Percentiles rank a stretch among this genome's conserved stretches.
These are phyloP conservation scores for Raphidocelis subcapitata DNA, from an alignment of 139 green algal species.

Conservation along the genomic window DNA sequence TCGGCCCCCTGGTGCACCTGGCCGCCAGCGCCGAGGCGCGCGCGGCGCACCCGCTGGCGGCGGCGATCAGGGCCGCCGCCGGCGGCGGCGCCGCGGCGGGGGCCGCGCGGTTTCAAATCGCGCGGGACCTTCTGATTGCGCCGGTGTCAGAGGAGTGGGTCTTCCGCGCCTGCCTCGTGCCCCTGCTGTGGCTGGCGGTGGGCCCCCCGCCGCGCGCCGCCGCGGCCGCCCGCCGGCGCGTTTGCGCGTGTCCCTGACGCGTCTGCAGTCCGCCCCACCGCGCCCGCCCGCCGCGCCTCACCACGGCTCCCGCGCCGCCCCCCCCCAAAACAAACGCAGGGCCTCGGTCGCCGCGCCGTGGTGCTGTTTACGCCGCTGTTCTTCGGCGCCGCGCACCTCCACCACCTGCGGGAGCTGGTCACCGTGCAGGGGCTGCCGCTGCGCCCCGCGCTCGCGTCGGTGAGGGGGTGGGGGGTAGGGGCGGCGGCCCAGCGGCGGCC, in stretches of 20 bases:
- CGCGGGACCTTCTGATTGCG: conserved; percentile 49
- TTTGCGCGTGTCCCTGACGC: background rate
- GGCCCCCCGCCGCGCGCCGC: background rate
- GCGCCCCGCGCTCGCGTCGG: background rate
- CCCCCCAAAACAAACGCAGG: conserved; percentile 1
- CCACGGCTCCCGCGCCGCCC: background rate
- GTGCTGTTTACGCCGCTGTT: conserved; percentile 65
- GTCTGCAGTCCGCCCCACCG: background rate
- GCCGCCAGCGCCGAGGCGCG: too few relatives aligned
- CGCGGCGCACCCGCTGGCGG: too few relatives aligned
- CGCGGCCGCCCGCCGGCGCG: background rate
- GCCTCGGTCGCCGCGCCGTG: background rate
- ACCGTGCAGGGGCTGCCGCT: conserved; percentile 18
- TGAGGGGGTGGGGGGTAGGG: background rate
- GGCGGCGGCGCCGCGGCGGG: too few relatives aligned
- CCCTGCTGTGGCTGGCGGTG: conserved; percentile 60
- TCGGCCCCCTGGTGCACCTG: too few relatives aligned
- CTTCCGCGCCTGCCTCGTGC: conserved; percentile 78
- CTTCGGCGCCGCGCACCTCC: conserved; percentile 79
- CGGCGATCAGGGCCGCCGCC: too few relatives aligned
- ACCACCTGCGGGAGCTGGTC: conserved; percentile 69
- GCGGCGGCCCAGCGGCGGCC: background rate
- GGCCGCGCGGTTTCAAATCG: background rate
- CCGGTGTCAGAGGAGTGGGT: conserved; percentile 81
- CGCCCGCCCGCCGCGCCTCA: background rate